These are phyloP conservation scores for Cladosporium sp. DNA, from an alignment of 2,329 filamentous ascomycete species.

Conservation along the genomic window DNA sequence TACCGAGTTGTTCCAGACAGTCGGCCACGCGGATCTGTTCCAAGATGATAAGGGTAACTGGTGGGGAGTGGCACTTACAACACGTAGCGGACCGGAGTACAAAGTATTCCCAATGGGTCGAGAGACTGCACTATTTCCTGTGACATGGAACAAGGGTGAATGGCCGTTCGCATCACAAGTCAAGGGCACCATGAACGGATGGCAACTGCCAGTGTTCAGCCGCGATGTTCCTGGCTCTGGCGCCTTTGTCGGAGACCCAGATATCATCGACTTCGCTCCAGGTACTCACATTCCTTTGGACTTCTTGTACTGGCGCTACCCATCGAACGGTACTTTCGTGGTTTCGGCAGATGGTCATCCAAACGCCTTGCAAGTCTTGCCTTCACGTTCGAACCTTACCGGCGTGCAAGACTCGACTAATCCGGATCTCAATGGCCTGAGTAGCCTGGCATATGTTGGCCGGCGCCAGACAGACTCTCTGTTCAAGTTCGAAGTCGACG, in stretches of 20 bases:
- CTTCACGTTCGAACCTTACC: slow-evolving; percentile 52
- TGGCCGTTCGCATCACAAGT: slow-evolving; percentile 37
- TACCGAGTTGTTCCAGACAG: slow-evolving; percentile 42
- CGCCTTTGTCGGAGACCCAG: slow-evolving; percentile 41
- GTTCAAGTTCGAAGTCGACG: slow-evolving; percentile 48
- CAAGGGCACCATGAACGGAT: slow-evolving; percentile 43
- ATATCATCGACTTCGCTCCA: slow-evolving; percentile 46
- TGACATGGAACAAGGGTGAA: slow-evolving; percentile 45
- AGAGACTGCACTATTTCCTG: slow-evolving; percentile 49
- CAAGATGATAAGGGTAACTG: slow-evolving; percentile 48
- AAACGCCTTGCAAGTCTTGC: slow-evolving; percentile 44
- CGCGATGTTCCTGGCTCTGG: slow-evolving; percentile 37
- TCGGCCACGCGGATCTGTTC: slow-evolving; percentile 56
- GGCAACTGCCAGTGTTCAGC: slow-evolving; percentile 35
- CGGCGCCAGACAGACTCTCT: slow-evolving; percentile 53
- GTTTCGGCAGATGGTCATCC: slow-evolving; percentile 42
- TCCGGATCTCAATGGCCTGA: slow-evolving; percentile 44
- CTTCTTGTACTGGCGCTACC: slow-evolving; percentile 55
- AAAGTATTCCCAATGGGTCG: slow-evolving; percentile 47
- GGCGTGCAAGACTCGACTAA: slow-evolving; percentile 37
- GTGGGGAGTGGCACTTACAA: slow-evolving; percentile 50
- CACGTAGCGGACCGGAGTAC: slow-evolving; percentile 41
- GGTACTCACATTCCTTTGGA: slow-evolving; percentile 47
- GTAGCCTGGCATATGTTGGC: slow-evolving; percentile 51
- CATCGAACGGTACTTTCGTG: slow-evolving; percentile 39